Percentiles rank a stretch among this genome's conserved stretches.
These are phyloP conservation scores for Coemansia aciculifera DNA, from an alignment of 192 early-diverging fungal species.

Conservation along the genomic window DNA sequence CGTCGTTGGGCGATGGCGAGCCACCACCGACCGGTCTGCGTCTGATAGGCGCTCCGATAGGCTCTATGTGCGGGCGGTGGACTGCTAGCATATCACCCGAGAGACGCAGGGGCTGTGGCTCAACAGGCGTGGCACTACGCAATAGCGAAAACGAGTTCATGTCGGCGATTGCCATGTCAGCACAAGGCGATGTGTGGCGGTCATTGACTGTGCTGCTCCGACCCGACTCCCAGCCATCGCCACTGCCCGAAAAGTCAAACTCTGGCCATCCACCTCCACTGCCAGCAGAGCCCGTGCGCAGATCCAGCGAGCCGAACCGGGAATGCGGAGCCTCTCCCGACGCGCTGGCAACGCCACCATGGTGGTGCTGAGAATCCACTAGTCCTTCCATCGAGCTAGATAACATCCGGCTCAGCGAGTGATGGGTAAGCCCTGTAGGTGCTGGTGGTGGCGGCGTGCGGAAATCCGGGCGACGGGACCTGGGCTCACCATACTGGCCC, in stretches of 20 bases:
- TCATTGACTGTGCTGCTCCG: conserved; percentile 28
- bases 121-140: conserved; percentile 34
- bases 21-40: conserved; percentile 13
- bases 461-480: conserved; percentile 1
- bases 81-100: conserved; percentile 32
- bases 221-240: conserved; percentile 18
- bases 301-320: conserved; percentile 11
- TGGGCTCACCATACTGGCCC: not conserved
- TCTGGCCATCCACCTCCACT: conserved; percentile 8
- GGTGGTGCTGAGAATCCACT: not conserved
- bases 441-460: conserved; percentile 12
- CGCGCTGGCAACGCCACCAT: not conserved
- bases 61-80: conserved; percentile 41
- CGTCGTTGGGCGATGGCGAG: conserved; percentile 12
- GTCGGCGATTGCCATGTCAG: conserved; percentile 2
- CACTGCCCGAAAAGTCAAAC: conserved; percentile 1
- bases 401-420: conserved; percentile 4
- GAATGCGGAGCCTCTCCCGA: not conserved
- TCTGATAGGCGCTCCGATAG: conserved; percentile 43
- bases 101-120: conserved; percentile 29
- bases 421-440: not conserved
- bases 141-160: conserved; percentile 17
- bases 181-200: conserved; percentile 19
- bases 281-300: conserved; percentile 1
- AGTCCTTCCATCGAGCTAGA: conserved; percentile 1